Evolutionary conservation across 768 basidiomycete genomes (phyloP).

Genomic region (Sporobolomyces pararoseus): DNA sequence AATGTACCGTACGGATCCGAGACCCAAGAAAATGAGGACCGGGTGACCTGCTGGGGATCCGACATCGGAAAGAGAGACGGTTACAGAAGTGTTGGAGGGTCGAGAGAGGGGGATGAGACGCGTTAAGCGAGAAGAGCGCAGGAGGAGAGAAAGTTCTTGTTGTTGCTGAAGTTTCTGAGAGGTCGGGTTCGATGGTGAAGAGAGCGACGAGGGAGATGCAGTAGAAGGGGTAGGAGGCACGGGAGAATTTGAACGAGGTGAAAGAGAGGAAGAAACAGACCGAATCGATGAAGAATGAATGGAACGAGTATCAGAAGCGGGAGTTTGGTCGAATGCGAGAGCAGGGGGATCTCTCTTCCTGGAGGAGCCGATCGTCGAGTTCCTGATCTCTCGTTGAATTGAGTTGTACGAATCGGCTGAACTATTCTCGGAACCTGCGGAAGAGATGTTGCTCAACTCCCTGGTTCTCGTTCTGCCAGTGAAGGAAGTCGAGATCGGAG

Average conservation of each 20-base stretch:
- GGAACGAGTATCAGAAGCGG: slow-evolving; percentile 5
- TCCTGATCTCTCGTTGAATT: background rate
- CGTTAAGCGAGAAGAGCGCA: slow-evolving; percentile 62
- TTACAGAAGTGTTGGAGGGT: slow-evolving; percentile 61
- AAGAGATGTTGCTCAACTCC: slow-evolving; percentile 9
- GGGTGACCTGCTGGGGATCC: slow-evolving; percentile 81
- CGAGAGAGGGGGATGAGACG: slow-evolving; percentile 73
- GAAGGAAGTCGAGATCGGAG: slow-evolving; percentile 1
- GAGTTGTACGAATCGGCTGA: background rate
- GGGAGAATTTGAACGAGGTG: background rate
- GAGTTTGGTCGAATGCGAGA: background rate
- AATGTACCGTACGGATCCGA: slow-evolving; percentile 90
- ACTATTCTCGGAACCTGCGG: background rate
- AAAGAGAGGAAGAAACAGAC: background rate
- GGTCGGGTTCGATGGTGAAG: background rate
- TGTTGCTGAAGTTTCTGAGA: too few relatives aligned
- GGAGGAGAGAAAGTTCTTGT: slow-evolving; percentile 26
- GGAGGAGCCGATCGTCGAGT: too few relatives aligned
- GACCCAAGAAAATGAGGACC: slow-evolving; percentile 82
- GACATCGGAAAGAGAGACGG: slow-evolving; percentile 73
- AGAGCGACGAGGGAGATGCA: background rate
- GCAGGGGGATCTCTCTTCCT: background rate
- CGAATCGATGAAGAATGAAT: slow-evolving; percentile 2
- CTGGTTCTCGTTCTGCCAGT: background rate
- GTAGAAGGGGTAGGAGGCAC: background rate